phyloP scores from a whole-genome alignment of 2,329 filamentous ascomycete genomes.

The Neopestalotiopsis sp. region DNA sequence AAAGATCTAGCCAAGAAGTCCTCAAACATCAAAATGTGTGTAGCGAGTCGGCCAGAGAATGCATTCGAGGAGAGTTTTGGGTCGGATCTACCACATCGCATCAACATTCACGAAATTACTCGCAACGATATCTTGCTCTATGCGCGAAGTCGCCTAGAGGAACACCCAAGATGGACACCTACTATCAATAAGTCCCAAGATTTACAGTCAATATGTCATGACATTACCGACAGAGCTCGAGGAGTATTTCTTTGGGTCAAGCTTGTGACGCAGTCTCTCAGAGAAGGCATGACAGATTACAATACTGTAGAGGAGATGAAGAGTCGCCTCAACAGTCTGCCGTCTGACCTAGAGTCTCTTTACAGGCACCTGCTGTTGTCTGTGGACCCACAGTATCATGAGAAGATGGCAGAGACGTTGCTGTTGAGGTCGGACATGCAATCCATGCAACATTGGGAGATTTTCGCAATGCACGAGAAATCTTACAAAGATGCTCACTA shows the following conservation, averaged over 20 bases:
- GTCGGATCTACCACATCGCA: constrained; percentile 19
- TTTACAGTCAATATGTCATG: constrained; percentile 22
- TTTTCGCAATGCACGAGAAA: not conserved
- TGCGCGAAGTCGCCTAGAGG: not conserved
- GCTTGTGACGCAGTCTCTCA: constrained; percentile 30
- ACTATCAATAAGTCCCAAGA: not conserved
- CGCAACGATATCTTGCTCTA: not conserved
- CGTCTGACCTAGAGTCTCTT: constrained; percentile 24
- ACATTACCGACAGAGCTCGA: constrained; percentile 27
- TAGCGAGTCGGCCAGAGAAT: constrained; percentile 36
- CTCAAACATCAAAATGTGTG: constrained; percentile 28
- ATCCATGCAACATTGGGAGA: too few species aligned
- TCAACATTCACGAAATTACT: constrained; percentile 25
- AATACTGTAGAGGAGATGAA: constrained; percentile 14
- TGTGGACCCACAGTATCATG: constrained; percentile 21
- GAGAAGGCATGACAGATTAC: constrained; percentile 26
- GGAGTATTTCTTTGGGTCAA: constrained; percentile 39
- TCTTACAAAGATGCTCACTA: not conserved
- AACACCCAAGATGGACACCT: not conserved
- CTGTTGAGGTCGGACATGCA: too few species aligned
- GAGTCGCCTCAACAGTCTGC: constrained; percentile 19
- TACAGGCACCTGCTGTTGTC: constrained; percentile 26
- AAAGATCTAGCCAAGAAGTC: constrained; percentile 22
- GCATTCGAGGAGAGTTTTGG: constrained; percentile 33
- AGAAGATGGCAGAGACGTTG: not conserved